Percentiles rank a stretch among this genome's conserved stretches.
These are phyloP conservation scores for Hyaloperonospora arabidopsidis DNA, from an alignment of 352 stramenopile species.

Conservation along the genomic window DNA sequence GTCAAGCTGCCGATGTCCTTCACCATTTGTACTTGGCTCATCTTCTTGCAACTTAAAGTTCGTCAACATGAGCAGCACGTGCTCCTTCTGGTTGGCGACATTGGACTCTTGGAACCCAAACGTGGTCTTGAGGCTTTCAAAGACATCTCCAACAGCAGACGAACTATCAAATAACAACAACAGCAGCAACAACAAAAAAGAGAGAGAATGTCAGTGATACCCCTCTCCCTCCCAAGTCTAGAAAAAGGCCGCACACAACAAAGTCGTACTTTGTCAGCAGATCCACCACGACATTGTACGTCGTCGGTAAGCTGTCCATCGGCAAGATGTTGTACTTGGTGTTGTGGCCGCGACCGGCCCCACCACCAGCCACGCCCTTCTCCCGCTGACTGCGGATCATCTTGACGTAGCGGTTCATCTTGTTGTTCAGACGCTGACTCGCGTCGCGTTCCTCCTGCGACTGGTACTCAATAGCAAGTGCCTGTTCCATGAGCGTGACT, in stretches of 20 bases:
- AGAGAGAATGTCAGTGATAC: too few relatives aligned
- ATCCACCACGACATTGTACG: conserved; percentile 57
- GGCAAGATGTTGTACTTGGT: conserved; percentile 72
- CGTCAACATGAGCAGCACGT: conserved; percentile 70
- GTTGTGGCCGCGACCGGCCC: conserved; percentile 24
- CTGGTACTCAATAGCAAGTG: conserved; percentile 67
- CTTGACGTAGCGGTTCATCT: conserved; percentile 84
- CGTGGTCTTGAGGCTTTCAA: conserved; percentile 90
- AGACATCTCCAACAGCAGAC: conserved; percentile 61
- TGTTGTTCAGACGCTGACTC: conserved; percentile 65
- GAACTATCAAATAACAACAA: conserved; percentile 18
- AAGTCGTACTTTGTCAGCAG: conserved; percentile 42
- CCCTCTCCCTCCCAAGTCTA: too few relatives aligned
- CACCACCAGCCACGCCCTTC: conserved; percentile 32
- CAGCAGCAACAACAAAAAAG: too few relatives aligned
- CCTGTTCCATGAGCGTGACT: conserved; percentile 69
- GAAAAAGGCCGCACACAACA: conserved; percentile 10
- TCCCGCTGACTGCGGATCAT: conserved; percentile 80
- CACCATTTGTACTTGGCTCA: conserved; percentile 20
- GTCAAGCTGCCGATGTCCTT: conserved; percentile 42
- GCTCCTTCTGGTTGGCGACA: conserved; percentile 68
- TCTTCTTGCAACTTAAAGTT: conserved; percentile 79
- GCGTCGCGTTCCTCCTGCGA: conserved; percentile 66
- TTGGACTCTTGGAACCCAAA: conserved; percentile 94
- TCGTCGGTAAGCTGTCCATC: conserved; percentile 50